Evolutionary conservation across 2,329 filamentous ascomycete species (phyloP).

Genomic region (Dryadomyces quercus-mongolicae): DNA sequence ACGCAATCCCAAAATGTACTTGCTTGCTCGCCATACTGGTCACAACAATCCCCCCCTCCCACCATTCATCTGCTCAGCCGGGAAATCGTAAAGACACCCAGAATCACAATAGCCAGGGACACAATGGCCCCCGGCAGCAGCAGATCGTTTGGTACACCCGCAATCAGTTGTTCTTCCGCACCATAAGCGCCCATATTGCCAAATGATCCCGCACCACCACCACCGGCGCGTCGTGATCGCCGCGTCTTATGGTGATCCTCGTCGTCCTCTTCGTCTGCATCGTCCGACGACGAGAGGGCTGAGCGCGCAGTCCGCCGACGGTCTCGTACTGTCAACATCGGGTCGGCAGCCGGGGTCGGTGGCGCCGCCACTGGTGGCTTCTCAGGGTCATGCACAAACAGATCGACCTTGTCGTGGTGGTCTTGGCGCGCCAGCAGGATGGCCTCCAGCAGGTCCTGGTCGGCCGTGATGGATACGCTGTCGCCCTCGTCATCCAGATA

Average conservation of each 20-base stretch:
- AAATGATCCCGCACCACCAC: constrained; percentile 15
- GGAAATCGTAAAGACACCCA: constrained; percentile 83
- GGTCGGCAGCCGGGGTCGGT: constrained; percentile 19
- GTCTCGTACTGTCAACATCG: constrained; percentile 26
- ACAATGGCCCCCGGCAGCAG: constrained; percentile 89
- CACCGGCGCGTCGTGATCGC: constrained; percentile 28
- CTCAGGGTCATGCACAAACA: constrained; percentile 90
- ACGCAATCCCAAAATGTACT: not conserved
- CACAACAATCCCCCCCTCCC: not conserved
- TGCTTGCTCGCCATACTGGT: too few relatives aligned
- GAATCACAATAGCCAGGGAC: constrained; percentile 86
- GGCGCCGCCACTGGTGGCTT: constrained; percentile 66
- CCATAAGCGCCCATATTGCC: constrained; percentile 4
- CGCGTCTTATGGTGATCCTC: constrained; percentile 20
- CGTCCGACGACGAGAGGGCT: constrained; percentile 26
- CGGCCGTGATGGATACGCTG: constrained; percentile 90
- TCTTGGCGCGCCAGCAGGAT: constrained; percentile 70
- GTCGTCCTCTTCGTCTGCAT: constrained; percentile 19
- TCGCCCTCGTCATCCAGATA: constrained; percentile 97
- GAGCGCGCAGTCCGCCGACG: constrained; percentile 24
- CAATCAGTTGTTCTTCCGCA: constrained; percentile 59
- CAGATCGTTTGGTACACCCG: constrained; percentile 87
- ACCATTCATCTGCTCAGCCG: constrained; percentile 42
- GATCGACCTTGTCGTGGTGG: constrained; percentile 82
- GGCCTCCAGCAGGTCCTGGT: constrained; percentile 84